Evolutionary conservation across 139 green algal species (phyloP), one percentile per base, ranked within the genome.

Genomic region (Coelastrella sp.): DNA sequence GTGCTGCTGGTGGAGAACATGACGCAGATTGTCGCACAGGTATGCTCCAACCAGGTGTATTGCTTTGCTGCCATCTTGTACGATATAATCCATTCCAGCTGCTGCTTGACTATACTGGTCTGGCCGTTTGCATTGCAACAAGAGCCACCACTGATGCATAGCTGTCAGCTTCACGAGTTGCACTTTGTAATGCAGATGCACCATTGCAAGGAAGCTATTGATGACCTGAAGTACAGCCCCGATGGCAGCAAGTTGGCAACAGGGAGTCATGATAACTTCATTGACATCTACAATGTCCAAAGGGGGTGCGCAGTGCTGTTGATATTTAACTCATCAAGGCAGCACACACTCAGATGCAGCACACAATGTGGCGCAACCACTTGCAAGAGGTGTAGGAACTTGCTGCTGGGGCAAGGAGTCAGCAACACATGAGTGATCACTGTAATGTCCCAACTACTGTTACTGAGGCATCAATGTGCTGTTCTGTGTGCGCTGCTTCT

Each of bases 241-340:
- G 92, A 95, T 82, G 89, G 93, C 78, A 88, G 76, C 82, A 93
- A 92, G 73, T 89, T 95, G 56, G 93, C 93, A 7, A 89, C 90
- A 6, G 93, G 92, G 61, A 92, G 78, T 12, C 91, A 96, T 87
- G 93, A 96, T 85, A 95, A 95, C 86, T 92, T 89, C 88, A 94
- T 96, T 11, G 83, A 95, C 87, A 90, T 96, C n/a, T 93, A 93
- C 56, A 86, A 94, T 61, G 92, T 93, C 0, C 88, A 87, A 15
- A 78, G 84, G 5, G 87, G 88, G 93, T 93, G 58, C 73, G 82
- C 66, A n/a, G n/a, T 20, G 7, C 9, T 80, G 73, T 11, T 14
- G 1, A 3, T 5, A 22, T 78, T 78, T 7, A 49, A 49, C 35
- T 49, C 35, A 49, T 49, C 35, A 49, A 49, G 35, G 35, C 35